A percentile compares a stretch with the other conserved stretches of the same genome.
These are phyloP conservation scores for Phytophthora aleatoria DNA, from an alignment of 352 stramenopile species.

Conservation along the genomic window DNA sequence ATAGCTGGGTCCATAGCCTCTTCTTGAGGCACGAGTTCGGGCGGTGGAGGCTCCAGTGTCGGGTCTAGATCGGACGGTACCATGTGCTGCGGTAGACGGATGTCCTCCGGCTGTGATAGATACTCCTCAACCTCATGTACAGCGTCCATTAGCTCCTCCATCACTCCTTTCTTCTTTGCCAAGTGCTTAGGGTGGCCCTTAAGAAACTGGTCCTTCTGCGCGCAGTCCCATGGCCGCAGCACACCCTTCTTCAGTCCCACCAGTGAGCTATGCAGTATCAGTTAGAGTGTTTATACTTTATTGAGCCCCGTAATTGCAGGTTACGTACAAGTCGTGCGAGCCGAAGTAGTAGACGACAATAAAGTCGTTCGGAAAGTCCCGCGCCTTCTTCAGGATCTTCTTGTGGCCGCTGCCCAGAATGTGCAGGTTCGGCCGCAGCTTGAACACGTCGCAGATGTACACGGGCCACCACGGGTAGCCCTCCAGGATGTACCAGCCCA, in stretches of 20 bases:
- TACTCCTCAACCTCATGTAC: constrained; percentile 83
- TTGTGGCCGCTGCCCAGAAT: constrained; percentile 69
- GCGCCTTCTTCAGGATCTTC: constrained; percentile 73
- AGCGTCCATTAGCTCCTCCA: constrained; percentile 53
- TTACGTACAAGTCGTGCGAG: constrained; percentile 80
- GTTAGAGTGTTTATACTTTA: neutral
- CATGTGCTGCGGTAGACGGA: constrained; percentile 74
- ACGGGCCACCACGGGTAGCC: constrained; percentile 88
- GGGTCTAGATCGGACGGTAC: constrained; percentile 85
- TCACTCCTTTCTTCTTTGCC: constrained; percentile 63
- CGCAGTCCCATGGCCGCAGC: constrained; percentile 74
- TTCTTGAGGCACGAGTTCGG: constrained; percentile 26
- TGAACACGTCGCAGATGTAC: constrained; percentile 82
- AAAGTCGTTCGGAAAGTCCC: constrained; percentile 73
- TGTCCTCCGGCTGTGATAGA: constrained; percentile 73
- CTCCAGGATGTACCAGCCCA: constrained; percentile 88
- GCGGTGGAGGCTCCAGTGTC: constrained; percentile 66
- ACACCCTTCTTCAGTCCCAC: constrained; percentile 71
- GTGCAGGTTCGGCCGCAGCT: constrained; percentile 72
- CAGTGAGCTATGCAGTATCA: constrained; percentile 40
- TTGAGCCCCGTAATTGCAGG: neutral
- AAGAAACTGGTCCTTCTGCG: constrained; percentile 66
- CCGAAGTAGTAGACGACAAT: constrained; percentile 88
- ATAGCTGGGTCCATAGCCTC: constrained; percentile 23
- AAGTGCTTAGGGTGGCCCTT: constrained; percentile 74